Evolutionary conservation across 2,329 filamentous ascomycete species (phyloP).

Genomic region (Amylocarpus encephaloides): DNA sequence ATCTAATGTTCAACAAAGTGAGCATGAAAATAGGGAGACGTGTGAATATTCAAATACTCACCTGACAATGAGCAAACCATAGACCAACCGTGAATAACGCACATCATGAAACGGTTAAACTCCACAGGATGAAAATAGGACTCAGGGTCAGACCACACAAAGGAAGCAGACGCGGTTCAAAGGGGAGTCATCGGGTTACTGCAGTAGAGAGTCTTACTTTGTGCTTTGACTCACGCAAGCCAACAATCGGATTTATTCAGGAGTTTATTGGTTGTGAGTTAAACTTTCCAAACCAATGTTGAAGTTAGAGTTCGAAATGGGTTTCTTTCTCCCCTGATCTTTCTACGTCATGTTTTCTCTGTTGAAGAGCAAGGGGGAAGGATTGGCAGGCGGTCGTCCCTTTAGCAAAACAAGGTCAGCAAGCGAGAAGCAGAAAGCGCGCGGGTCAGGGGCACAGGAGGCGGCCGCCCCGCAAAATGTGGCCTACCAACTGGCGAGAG

Average conservation of each 20-base stretch:
- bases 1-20: background rate
- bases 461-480: too few relatives aligned
- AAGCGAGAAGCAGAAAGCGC: conserved; percentile 8
- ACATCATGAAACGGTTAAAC: background rate
- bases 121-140: background rate
- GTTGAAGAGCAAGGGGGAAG: background rate
- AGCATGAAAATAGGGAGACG: background rate
- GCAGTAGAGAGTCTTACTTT: background rate
- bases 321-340: background rate
- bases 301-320: background rate
- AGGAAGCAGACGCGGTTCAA: background rate
- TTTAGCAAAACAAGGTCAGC: conserved; percentile 5
- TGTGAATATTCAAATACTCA: conserved; percentile 6
- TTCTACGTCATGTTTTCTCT: conserved; percentile 8
- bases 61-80: background rate
- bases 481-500: background rate
- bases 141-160: background rate
- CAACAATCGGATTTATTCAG: background rate
- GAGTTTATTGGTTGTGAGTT: background rate
- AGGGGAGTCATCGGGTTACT: conserved; percentile 1
- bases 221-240: background rate
- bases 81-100: background rate
- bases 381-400: conserved; percentile 1
- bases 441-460: conserved; percentile 1
- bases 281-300: conserved; percentile 1